Evolutionary conservation across 163 green algal genomes (phyloP), one percentile per base, ranked within the genome.

Genomic region (Scenedesmus sp.): DNA sequence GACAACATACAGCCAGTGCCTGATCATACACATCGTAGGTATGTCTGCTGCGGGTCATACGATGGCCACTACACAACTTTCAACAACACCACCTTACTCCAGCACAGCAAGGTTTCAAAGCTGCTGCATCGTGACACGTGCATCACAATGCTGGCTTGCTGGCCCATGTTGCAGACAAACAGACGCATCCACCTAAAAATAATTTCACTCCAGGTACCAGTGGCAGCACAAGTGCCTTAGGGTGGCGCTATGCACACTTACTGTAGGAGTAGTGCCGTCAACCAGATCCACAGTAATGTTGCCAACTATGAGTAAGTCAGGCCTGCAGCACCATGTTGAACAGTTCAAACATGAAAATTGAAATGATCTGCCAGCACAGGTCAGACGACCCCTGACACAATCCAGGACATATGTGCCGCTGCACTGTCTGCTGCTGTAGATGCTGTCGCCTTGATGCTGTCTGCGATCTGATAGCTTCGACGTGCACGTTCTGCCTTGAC

Each of bases 251-350:
- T 34, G 86, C 10, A 66, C 60, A 52, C 87, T 87, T 76, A 98
- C 95, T 91, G 96, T 89, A 13, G 94, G 94, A 23, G 92, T 94
- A 26, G 94, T 97, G 20, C 95, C 95, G 55, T 98, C 94, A 0
- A 98, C 95, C 0, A 98, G 10, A 84, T 99, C 97, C 0, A 98
- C 88, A 0, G 97, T 99, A 0, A 98, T 94, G 56, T 97, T 97
- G 59, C 97, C 97, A 10, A 99, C 95, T 9, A 99, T 88, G 10
- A 98, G 92, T 23, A 98, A 55, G 4, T 96, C 90, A 0, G 96
- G 96, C 92, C 97, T 98, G 93, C 60, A 86, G 20, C 85, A 62
- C 18, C 34, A 46, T 46, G 34, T 46, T 46, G 34, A 46, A 46
- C 56, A 76, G 64, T 13, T 52, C 23, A 79, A 46, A 46, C 3